Conservation (phyloP, 73 alveolate genomes). For the Halteria grandinella region DNA sequence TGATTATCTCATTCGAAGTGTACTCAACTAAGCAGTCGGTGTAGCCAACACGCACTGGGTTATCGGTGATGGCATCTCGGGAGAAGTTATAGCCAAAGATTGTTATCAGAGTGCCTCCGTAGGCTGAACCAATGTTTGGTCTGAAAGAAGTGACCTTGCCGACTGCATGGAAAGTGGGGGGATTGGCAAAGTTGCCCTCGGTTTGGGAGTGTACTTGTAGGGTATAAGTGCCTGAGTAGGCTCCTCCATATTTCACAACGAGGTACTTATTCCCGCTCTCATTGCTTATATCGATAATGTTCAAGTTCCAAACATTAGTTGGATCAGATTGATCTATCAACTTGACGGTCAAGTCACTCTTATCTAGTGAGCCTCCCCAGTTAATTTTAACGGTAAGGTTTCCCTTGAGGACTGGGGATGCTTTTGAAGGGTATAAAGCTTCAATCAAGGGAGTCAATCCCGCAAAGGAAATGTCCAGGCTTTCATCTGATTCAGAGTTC, state of each 20-base stretch:
- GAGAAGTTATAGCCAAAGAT: slow-evolving; percentile 16
- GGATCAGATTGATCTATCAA: background rate
- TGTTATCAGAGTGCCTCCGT: slow-evolving; percentile 50
- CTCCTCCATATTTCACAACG: slow-evolving; percentile 36
- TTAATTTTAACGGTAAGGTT: background rate
- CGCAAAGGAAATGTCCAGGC: no score
- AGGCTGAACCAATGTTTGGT: slow-evolving; percentile 3
- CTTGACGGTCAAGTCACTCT: slow-evolving; percentile 7
- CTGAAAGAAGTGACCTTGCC: slow-evolving; percentile 3
- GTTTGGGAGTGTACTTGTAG: no score
- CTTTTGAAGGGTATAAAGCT: slow-evolving; percentile 1
- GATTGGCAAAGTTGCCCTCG: no score
- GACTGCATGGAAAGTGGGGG: no score
- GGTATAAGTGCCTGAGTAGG: slow-evolving; percentile 8
- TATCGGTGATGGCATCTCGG: slow-evolving; percentile 8
- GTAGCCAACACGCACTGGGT: slow-evolving; percentile 18
- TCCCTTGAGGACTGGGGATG: slow-evolving; percentile 30
- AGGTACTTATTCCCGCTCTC: background rate
- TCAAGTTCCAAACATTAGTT: background rate
- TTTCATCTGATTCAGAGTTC: no score
- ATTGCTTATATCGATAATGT: slow-evolving; percentile 14
- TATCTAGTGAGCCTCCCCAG: background rate
- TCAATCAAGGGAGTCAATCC: no score
- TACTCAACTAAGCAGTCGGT: background rate
- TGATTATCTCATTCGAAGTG: background rate